phyloP scores from a whole-genome alignment of 345 rosid genomes.

The Schrenkiella parvula region DNA sequence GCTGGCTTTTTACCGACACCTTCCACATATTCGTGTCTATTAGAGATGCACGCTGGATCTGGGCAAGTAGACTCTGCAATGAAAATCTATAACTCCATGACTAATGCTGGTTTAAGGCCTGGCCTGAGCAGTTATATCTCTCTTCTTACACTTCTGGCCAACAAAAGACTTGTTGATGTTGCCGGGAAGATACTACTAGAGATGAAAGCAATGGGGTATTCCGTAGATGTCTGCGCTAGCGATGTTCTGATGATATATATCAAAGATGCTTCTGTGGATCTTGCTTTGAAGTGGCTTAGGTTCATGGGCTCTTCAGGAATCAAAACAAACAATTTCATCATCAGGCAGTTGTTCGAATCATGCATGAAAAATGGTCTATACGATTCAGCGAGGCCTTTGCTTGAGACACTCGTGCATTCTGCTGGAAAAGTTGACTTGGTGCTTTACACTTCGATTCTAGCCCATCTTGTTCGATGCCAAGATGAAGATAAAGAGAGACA shows the following conservation, averaged over 20 bases:
- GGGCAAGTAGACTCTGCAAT: constrained; percentile 92
- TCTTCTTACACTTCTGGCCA: constrained; percentile 78
- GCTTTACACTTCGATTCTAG: constrained; percentile 93
- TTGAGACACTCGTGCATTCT: constrained; percentile 75
- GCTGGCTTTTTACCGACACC: constrained; percentile 93
- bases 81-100: constrained; percentile 94
- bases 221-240: constrained; percentile 89
- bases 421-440: constrained; percentile 89
- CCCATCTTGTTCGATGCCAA: constrained; percentile 86
- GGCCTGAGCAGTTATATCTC: constrained; percentile 82
- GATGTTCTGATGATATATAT: constrained; percentile 95
- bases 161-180: constrained; percentile 85
- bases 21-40: constrained; percentile 83
- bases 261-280: constrained; percentile 86
- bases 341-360: constrained; percentile 90
- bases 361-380: constrained; percentile 84
- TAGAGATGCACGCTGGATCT: constrained; percentile 92
- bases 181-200: constrained; percentile 92
- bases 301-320: constrained; percentile 97
- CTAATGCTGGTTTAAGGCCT: constrained; percentile 83
- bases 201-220: constrained; percentile 94
- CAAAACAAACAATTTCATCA: constrained; percentile 85
- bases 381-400: constrained; percentile 89
- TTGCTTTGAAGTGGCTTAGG: constrained; percentile 87
- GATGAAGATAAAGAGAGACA: constrained; percentile 87